These are phyloP conservation scores for Asterophora lycoperdoides DNA, from an alignment of 768 basidiomycete species.

Conservation along the genomic window DNA sequence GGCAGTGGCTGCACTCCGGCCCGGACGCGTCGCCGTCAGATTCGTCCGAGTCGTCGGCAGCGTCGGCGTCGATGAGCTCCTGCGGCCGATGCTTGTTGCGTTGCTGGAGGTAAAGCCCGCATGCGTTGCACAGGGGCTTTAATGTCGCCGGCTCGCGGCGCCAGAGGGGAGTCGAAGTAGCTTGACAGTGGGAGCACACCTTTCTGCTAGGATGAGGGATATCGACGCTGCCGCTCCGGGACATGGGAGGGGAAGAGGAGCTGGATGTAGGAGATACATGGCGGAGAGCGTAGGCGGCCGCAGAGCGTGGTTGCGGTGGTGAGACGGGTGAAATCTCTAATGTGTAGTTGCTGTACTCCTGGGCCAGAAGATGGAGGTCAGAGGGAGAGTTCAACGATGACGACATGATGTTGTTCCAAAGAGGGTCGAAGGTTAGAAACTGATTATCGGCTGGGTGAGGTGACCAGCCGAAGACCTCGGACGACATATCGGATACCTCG, in stretches of 20 bases:
- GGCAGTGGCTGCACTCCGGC: conserved; percentile 47
- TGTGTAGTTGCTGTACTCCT: conserved; percentile 25
- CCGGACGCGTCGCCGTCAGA: conserved; percentile 37
- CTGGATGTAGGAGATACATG: conserved; percentile 17
- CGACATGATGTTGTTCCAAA: conserved; percentile 26
- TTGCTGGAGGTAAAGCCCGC: conserved; percentile 45
- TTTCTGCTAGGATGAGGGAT: conserved; percentile 30
- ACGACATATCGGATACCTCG: conserved; percentile 9
- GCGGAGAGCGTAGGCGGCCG: conserved; percentile 22
- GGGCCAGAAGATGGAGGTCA: conserved; percentile 9
- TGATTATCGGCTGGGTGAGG: conserved; percentile 19
- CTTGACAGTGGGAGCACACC: conserved; percentile 43
- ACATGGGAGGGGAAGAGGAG: conserved; percentile 21
- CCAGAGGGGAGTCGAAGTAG: conserved; percentile 47
- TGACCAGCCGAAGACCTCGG: conserved; percentile 22
- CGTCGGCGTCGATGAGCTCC: conserved; percentile 46
- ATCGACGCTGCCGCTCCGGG: conserved; percentile 28
- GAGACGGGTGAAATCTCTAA: conserved; percentile 31
- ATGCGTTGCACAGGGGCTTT: conserved; percentile 44
- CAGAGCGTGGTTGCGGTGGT: conserved; percentile 22
- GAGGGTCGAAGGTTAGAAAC: conserved; percentile 24
- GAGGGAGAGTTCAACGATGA: conserved; percentile 21
- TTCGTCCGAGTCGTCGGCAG: conserved; percentile 37
- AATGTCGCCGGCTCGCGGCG: conserved; percentile 42
- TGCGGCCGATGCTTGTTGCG: conserved; percentile 44